Evolutionary conservation across 176 grass and related monocot species (phyloP).

Genomic region (Poa annua): DNA sequence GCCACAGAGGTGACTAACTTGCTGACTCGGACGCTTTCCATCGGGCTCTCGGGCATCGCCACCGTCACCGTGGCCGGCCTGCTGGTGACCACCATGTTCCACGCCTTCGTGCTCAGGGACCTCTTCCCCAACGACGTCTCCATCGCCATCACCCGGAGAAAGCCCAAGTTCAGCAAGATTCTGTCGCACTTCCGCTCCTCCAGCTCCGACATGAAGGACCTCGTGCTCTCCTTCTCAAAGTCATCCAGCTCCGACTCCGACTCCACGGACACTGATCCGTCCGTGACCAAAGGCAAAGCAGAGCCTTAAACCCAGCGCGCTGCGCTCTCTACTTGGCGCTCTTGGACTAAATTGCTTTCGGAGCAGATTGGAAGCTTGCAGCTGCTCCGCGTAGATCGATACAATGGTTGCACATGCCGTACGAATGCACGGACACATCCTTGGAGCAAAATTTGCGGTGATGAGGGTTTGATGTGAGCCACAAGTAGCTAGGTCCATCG

Average conservation of each 20-base stretch:
- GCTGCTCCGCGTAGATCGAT: not conserved
- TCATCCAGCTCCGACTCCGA: not conserved
- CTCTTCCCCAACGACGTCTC: constrained; percentile 98
- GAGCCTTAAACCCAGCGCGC: constrained; percentile 16
- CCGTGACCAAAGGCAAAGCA: constrained; percentile 18
- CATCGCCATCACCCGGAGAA: constrained; percentile 80
- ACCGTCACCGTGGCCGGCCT: constrained; percentile 76
- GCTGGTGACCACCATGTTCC: constrained; percentile 74
- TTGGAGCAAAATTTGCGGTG: constrained; percentile 48
- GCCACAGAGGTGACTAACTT: constrained; percentile 71
- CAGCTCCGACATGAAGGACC: constrained; percentile 71
- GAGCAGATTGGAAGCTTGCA: constrained; percentile 23
- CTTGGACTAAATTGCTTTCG: not conserved
- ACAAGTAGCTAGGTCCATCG: not conserved
- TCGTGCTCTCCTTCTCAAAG: constrained; percentile 55
- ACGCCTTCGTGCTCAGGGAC: constrained; percentile 80
- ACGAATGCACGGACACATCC: constrained; percentile 16
- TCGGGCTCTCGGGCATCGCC: constrained; percentile 76
- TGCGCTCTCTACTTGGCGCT: not conserved
- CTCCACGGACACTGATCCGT: constrained; percentile 8
- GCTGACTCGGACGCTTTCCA: constrained; percentile 58
- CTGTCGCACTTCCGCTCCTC: constrained; percentile 70
- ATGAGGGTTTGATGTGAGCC: constrained; percentile 42
- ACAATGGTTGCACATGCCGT: not conserved
- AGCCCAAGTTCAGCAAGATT: constrained; percentile 82